A percentile compares a stretch with the other conserved stretches of the same genome.
These are phyloP conservation scores for Pestalotiopsis sp. DNA, from an alignment of 2,329 filamentous ascomycete genomes.

Conservation along the genomic window DNA sequence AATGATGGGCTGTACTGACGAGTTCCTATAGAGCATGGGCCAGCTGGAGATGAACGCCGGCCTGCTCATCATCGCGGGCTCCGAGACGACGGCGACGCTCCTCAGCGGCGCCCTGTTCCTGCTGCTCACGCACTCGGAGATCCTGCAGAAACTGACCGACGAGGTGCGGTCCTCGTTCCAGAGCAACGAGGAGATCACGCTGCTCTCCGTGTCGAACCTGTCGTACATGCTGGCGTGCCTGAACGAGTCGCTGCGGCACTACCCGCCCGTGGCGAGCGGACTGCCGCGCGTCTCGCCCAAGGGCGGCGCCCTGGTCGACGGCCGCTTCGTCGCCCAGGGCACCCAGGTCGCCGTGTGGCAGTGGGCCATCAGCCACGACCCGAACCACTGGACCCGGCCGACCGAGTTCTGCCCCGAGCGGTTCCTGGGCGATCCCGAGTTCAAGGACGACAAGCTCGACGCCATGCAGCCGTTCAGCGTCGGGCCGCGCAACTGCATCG, in stretches of 20 bases:
- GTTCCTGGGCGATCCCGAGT: conserved; percentile 32
- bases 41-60: conserved; percentile 23
- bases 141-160: conserved; percentile 31
- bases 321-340: conserved; percentile 26
- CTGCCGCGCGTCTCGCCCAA: conserved; percentile 24
- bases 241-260: conserved; percentile 42
- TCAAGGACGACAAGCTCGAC: conserved; percentile 31
- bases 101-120: conserved; percentile 40
- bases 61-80: conserved; percentile 44
- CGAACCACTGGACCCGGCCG: conserved; percentile 37
- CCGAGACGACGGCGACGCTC: conserved; percentile 51
- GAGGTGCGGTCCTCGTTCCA: conserved; percentile 41
- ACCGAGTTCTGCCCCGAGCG: conserved; percentile 40
- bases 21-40: background rate
- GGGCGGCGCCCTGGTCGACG: conserved; percentile 26
- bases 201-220: conserved; percentile 32
- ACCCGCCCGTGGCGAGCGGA: conserved; percentile 33
- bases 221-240: conserved; percentile 42
- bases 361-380: conserved; percentile 34
- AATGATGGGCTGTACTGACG: too few species aligned
- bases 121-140: conserved; percentile 36
- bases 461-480: conserved; percentile 37
- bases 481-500: conserved; percentile 41
- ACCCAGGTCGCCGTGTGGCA: conserved; percentile 38
- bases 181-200: conserved; percentile 38